Conservation (phyloP, 805 yeast genomes). For the Metschnikowia drakensbergensis region DNA sequence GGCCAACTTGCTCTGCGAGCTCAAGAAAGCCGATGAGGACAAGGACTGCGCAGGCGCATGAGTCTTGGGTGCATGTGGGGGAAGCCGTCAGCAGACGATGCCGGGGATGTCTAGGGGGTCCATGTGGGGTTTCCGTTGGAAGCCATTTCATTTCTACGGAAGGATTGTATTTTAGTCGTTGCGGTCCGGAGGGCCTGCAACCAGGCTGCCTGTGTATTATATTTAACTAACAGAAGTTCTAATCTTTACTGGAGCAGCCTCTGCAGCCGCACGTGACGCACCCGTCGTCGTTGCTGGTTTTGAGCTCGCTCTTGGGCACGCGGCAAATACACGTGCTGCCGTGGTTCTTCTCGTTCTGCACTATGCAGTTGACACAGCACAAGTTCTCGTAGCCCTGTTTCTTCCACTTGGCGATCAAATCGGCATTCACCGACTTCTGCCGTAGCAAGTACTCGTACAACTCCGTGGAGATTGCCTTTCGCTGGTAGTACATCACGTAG, state of each 20-base stretch:
- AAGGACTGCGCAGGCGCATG: slow-evolving; percentile 5
- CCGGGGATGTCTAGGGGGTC: too few relatives aligned
- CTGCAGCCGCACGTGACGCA: slow-evolving; percentile 82
- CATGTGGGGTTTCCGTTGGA: too few relatives aligned
- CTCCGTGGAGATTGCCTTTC: slow-evolving; percentile 61
- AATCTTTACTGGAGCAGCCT: slow-evolving; percentile 80
- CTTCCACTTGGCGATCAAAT: slow-evolving; percentile 77
- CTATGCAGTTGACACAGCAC: slow-evolving; percentile 80
- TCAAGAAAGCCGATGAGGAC: slow-evolving; percentile 9
- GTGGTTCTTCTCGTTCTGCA: slow-evolving; percentile 56
- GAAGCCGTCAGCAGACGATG: not conserved
- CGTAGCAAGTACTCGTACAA: slow-evolving; percentile 71
- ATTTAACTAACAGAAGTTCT: slow-evolving; percentile 8
- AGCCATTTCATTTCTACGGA: not conserved
- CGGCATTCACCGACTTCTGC: slow-evolving; percentile 62
- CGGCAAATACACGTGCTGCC: slow-evolving; percentile 74
- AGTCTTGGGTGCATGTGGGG: not conserved
- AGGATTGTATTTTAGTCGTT: slow-evolving; percentile 1
- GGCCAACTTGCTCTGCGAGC: slow-evolving; percentile 13
- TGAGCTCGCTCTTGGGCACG: slow-evolving; percentile 63
- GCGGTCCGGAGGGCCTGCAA: not conserved
- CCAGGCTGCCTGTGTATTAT: slow-evolving; percentile 5
- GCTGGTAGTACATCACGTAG: slow-evolving; percentile 67
- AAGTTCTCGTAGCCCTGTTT: slow-evolving; percentile 81
- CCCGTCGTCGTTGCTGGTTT: slow-evolving; percentile 29